These are phyloP conservation scores for Tilletiaria anomala DNA, from an alignment of 1,284 basidiomycete genomes.

Conservation along the genomic window DNA sequence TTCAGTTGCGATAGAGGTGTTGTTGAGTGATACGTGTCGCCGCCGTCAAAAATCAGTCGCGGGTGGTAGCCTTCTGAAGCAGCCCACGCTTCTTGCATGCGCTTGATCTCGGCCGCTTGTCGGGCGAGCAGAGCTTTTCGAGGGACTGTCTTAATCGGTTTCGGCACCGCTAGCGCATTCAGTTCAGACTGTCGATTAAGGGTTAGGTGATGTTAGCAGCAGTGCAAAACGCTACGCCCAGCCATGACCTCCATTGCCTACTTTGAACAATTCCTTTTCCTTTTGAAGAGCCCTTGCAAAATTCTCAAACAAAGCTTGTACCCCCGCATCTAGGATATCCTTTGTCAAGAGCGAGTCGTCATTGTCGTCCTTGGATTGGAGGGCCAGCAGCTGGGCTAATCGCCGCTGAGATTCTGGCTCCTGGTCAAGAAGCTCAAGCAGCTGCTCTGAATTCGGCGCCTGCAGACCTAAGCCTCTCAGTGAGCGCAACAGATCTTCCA, in stretches of 20 bases:
- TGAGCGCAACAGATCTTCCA: slow-evolving; percentile 34
- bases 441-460: slow-evolving; percentile 24
- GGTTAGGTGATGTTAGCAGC: background rate
- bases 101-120: slow-evolving; percentile 23
- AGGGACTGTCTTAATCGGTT: too few relatives aligned
- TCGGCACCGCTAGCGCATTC: too few relatives aligned
- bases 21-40: slow-evolving; percentile 17
- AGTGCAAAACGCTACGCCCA: too few relatives aligned
- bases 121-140: slow-evolving; percentile 22
- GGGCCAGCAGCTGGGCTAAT: slow-evolving; percentile 26
- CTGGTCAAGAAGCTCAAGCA: slow-evolving; percentile 26
- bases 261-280: slow-evolving; percentile 10
- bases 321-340: slow-evolving; percentile 31
- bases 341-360: slow-evolving; percentile 21
- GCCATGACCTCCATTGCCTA: too few relatives aligned
- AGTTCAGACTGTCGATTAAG: background rate
- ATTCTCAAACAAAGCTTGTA: slow-evolving; percentile 30
- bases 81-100: slow-evolving; percentile 14
- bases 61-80: slow-evolving; percentile 6
- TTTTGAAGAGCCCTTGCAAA: slow-evolving; percentile 24
- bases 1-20: slow-evolving; percentile 11
- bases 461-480: slow-evolving; percentile 25
- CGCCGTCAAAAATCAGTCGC: slow-evolving; percentile 17
- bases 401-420: slow-evolving; percentile 23
- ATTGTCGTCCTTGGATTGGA: slow-evolving; percentile 7